Conservation (phyloP, 164 flowering plant genomes). For the Stephania yunnanensis region DNA sequence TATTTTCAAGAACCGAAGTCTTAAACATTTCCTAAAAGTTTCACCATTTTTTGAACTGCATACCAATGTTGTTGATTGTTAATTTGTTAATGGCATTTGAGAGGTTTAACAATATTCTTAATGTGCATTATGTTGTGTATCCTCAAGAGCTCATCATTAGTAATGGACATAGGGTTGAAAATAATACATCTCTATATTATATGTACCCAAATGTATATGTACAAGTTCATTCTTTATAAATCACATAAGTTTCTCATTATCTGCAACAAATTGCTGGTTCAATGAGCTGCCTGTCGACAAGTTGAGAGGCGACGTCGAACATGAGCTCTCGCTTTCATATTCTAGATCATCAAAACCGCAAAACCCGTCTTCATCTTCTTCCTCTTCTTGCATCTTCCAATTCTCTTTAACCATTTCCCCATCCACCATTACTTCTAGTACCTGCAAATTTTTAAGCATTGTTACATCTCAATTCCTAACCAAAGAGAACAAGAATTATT, state of each 20-base stretch:
- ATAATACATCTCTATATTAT: slow-evolving; percentile 2
- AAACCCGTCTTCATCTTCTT: slow-evolving; percentile 58
- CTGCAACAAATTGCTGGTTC: neutral
- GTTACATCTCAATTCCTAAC: neutral
- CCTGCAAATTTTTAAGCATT: slow-evolving; percentile 31
- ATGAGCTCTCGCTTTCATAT: slow-evolving; percentile 47
- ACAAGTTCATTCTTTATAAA: neutral
- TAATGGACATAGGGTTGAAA: slow-evolving; percentile 1
- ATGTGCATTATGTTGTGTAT: neutral
- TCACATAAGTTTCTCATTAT: slow-evolving; percentile 3
- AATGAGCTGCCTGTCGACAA: slow-evolving; percentile 38
- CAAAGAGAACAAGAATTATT: neutral
- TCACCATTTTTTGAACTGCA: neutral
- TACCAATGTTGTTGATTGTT: neutral
- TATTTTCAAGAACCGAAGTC: neutral
- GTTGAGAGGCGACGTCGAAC: slow-evolving; percentile 44
- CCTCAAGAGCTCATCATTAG: neutral
- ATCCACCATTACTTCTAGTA: slow-evolving; percentile 52
- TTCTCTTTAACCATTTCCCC: slow-evolving; percentile 40
- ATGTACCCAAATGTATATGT: neutral
- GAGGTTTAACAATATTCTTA: neutral
- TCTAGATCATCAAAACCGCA: slow-evolving; percentile 93
- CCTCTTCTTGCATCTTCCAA: slow-evolving; percentile 82
- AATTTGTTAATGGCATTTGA: neutral
- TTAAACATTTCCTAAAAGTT: neutral